Evolutionary conservation across 768 basidiomycete genomes (phyloP).

Genomic region (Suillus plorans): DNA sequence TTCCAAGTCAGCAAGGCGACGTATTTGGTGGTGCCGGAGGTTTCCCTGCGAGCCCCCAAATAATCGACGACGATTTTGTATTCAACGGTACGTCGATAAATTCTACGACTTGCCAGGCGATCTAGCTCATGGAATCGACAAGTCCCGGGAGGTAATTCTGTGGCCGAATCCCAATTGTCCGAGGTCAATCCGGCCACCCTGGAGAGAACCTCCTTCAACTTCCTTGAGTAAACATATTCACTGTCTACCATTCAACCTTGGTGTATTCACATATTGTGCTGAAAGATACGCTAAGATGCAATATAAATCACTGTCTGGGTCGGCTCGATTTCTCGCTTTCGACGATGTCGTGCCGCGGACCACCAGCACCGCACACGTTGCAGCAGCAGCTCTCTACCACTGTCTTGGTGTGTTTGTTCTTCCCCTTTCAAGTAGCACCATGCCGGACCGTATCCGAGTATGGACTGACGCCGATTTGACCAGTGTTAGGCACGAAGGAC

Average conservation of each 20-base stretch:
- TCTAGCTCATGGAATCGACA: constrained; percentile 18
- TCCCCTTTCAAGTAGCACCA: background rate
- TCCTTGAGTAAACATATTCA: constrained; percentile 56
- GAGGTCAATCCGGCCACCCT: constrained; percentile 57
- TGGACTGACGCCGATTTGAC: background rate
- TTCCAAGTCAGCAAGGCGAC: constrained; percentile 48
- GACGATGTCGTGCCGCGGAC: constrained; percentile 62
- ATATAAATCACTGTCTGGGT: constrained; percentile 52
- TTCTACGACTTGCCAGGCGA: background rate
- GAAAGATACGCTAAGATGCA: constrained; percentile 79
- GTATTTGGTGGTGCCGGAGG: constrained; percentile 41
- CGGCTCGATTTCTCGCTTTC: constrained; percentile 51
- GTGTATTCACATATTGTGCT: constrained; percentile 14
- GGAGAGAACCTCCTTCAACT: constrained; percentile 78
- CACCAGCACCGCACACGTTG: constrained; percentile 74
- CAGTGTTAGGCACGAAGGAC: constrained; percentile 79
- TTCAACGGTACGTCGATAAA: constrained; percentile 54
- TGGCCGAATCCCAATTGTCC: constrained; percentile 50
- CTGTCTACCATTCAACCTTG: background rate
- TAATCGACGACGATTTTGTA: constrained; percentile 58
- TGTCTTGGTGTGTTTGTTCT: constrained; percentile 62
- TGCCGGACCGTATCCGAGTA: background rate
- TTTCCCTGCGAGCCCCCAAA: constrained; percentile 53
- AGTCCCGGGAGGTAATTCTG: constrained; percentile 29
- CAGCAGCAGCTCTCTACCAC: constrained; percentile 82